Evolutionary conservation across 352 stramenopile genomes (phyloP).

Genomic region (Phytophthora fragariaefolia): DNA sequence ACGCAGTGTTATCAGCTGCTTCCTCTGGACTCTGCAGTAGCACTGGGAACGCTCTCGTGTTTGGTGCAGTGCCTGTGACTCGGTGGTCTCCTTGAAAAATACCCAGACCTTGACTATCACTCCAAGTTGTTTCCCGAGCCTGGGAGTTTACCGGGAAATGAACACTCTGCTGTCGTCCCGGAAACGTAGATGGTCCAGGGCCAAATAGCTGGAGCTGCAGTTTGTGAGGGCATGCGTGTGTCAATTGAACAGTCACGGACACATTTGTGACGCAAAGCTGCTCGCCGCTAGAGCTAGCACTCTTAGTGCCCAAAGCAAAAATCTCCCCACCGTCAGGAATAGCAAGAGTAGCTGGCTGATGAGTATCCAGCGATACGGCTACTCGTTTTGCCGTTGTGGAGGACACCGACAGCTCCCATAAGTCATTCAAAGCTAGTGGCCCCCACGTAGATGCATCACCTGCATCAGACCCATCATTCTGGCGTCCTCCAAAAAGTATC

Average conservation of each 20-base stretch:
- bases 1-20: slow-evolving; percentile 36
- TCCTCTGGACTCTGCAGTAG: slow-evolving; percentile 53
- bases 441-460: slow-evolving; percentile 35
- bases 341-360: slow-evolving; percentile 38
- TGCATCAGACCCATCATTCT: slow-evolving; percentile 23
- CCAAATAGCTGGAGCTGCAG: slow-evolving; percentile 67
- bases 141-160: slow-evolving; percentile 50
- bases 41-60: slow-evolving; percentile 55
- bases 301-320: slow-evolving; percentile 56
- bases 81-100: slow-evolving; percentile 37
- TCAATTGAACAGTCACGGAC: slow-evolving; percentile 56
- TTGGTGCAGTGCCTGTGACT: slow-evolving; percentile 41
- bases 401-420: slow-evolving; percentile 70
- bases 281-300: slow-evolving; percentile 26
- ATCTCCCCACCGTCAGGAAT: slow-evolving; percentile 59
- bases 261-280: slow-evolving; percentile 58
- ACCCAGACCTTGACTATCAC: slow-evolving; percentile 35
- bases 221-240: slow-evolving; percentile 59
- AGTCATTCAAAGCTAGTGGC: slow-evolving; percentile 50
- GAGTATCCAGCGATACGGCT: slow-evolving; percentile 43
- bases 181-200: slow-evolving; percentile 61
- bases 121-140: slow-evolving; percentile 53
- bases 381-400: slow-evolving; percentile 46
- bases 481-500: slow-evolving; percentile 66
- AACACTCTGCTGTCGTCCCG: slow-evolving; percentile 50